phyloP scores from a whole-genome alignment of 208 protist genomes.

The Tritrichomonas musculus region DNA sequence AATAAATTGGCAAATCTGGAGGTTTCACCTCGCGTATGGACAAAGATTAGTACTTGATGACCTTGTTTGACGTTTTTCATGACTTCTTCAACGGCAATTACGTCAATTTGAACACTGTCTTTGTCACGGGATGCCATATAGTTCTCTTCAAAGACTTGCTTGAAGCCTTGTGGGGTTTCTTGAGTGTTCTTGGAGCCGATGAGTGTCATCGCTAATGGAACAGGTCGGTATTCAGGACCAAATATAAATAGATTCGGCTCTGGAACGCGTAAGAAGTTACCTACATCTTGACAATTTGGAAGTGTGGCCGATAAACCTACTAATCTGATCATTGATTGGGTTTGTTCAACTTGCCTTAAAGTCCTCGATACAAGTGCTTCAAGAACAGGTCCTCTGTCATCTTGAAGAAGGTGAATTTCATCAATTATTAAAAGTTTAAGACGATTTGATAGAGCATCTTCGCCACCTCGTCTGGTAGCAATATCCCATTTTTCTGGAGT shows the following conservation, averaged over 20 bases:
- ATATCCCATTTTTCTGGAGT: conserved; percentile 99
- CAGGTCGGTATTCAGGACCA: conserved; percentile 69
- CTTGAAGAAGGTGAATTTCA: conserved; percentile 98
- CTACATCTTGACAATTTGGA: conserved; percentile 98
- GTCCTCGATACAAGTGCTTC: conserved; percentile 95
- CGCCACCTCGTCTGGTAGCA: conserved; percentile 87
- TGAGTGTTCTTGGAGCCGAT: conserved; percentile 86
- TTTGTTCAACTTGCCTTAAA: conserved; percentile 60
- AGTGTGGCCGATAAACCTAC: conserved; percentile 97
- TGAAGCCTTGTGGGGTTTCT: conserved; percentile 69
- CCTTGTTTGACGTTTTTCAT: conserved; percentile 44
- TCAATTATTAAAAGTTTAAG: conserved; percentile 87
- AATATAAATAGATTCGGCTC: conserved; percentile 65
- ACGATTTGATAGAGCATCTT: conserved; percentile 55
- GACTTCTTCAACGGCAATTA: conserved; percentile 88
- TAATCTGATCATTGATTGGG: conserved; percentile 73
- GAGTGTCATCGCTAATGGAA: conserved; percentile 93
- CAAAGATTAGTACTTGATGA: conserved; percentile 93
- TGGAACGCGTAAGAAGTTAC: conserved; percentile 89
- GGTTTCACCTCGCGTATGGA: conserved; percentile 97
- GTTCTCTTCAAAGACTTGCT: not conserved
- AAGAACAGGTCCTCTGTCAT: conserved; percentile 93
- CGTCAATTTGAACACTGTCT: conserved; percentile 77
- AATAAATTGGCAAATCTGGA: conserved; percentile 80
- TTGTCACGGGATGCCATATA: not conserved